A percentile compares a stretch with the other conserved stretches of the same genome.
Conservation (phyloP, 2,329 filamentous ascomycete genomes). For the Epichloe amarillans region DNA sequence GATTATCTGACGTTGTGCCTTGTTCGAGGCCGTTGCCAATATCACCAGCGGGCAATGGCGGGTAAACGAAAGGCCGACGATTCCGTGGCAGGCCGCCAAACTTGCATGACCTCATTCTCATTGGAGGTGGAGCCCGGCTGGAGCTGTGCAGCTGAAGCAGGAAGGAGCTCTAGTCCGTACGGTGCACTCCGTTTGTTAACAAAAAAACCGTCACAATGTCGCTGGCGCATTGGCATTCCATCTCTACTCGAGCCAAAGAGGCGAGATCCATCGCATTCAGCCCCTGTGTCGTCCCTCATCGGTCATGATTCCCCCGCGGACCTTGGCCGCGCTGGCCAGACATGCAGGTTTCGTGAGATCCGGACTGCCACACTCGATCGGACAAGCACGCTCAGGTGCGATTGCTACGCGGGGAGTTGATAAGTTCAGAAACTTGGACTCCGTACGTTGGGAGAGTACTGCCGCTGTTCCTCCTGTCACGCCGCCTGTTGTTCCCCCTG, state of each 20-base stretch:
- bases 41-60: not conserved
- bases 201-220: not conserved
- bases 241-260: not conserved
- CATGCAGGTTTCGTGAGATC: not conserved
- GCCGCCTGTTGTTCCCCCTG: conserved; percentile 1
- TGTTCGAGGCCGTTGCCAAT: not conserved
- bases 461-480: not conserved
- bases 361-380: not conserved
- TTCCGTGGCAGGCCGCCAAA: not conserved
- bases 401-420: not conserved
- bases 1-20: not conserved
- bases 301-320: conserved; percentile 18
- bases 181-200: not conserved
- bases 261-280: not conserved
- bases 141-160: not conserved
- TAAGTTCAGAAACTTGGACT: not conserved
- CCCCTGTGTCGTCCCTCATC: not conserved
- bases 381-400: not conserved
- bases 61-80: conserved; percentile 1
- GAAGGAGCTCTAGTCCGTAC: not conserved
- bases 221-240: not conserved
- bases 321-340: conserved; percentile 12
- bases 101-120: conserved; percentile 12
- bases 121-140: not conserved
- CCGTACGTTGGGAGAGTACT: conserved; percentile 14